A percentile compares a stretch with the other conserved stretches of the same genome.
phyloP scores from a whole-genome alignment of 306 rosid species.

The Cyclanthera cordifolia region DNA sequence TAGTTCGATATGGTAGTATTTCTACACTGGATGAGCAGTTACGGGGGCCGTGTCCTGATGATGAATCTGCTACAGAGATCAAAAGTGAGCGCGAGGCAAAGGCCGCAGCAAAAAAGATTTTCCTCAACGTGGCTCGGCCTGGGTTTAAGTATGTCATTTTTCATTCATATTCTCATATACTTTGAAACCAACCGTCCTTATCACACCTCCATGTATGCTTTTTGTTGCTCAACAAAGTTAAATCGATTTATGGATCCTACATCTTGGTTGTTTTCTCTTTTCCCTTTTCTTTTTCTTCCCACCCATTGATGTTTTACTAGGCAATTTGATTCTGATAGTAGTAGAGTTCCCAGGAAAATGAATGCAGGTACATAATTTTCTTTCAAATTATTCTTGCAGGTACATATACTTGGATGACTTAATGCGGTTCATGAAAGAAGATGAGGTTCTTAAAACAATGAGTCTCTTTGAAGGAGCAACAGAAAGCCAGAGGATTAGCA shows the following conservation, averaged over 20 bases:
- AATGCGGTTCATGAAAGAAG: slow-evolving; percentile 74
- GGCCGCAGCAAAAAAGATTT: slow-evolving; percentile 72
- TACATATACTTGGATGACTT: slow-evolving; percentile 46
- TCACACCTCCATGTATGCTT: neutral
- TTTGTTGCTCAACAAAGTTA: neutral
- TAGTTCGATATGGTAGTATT: slow-evolving; percentile 54
- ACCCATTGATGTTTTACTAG: neutral
- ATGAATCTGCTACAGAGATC: slow-evolving; percentile 44
- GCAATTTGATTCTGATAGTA: neutral
- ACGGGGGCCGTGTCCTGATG: slow-evolving; percentile 28
- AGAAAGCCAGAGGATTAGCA: slow-evolving; percentile 47
- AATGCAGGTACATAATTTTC: neutral
- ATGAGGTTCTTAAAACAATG: slow-evolving; percentile 51
- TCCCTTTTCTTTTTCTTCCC: neutral
- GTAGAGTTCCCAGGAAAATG: too few species aligned
- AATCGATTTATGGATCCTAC: neutral
- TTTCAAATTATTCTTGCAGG: slow-evolving; percentile 26
- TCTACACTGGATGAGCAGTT: slow-evolving; percentile 61
- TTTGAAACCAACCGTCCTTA: neutral
- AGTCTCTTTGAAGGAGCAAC: slow-evolving; percentile 71
- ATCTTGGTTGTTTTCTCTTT: neutral
- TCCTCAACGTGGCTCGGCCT: slow-evolving; percentile 62
- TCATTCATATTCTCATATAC: neutral
- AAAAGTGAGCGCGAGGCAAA: slow-evolving; percentile 67
- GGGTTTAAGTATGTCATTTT: slow-evolving; percentile 42